These are phyloP conservation scores for Coniosporium tulheliwenetii DNA, from an alignment of 2,329 filamentous ascomycete genomes.

Conservation along the genomic window DNA sequence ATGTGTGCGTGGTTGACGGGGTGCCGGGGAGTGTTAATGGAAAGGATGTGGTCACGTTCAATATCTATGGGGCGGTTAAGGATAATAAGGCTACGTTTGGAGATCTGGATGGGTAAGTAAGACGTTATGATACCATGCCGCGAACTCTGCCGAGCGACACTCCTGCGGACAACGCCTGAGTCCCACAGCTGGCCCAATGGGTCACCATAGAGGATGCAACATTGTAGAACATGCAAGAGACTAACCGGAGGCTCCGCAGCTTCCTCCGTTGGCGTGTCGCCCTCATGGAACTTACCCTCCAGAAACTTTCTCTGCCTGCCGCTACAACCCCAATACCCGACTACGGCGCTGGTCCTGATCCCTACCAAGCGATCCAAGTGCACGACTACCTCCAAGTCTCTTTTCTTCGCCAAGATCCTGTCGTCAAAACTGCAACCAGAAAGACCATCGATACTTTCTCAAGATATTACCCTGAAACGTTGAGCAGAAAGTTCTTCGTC, in stretches of 20 bases:
- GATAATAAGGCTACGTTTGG: slow-evolving; percentile 69
- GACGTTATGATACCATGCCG: neutral
- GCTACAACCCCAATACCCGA: slow-evolving; percentile 59
- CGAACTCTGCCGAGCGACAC: neutral
- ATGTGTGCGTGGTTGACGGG: slow-evolving; percentile 54
- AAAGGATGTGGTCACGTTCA: slow-evolving; percentile 69
- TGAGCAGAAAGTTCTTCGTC: slow-evolving; percentile 88
- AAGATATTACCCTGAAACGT: slow-evolving; percentile 74
- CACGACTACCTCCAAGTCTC: slow-evolving; percentile 85
- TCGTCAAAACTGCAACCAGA: slow-evolving; percentile 59
- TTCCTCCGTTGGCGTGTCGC: slow-evolving; percentile 84
- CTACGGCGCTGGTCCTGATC: slow-evolving; percentile 49
- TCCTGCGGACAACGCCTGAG: neutral
- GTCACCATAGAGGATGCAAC: too few species aligned
- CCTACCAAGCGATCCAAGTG: slow-evolving; percentile 81
- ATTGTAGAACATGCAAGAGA: too few species aligned
- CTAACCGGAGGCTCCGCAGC: slow-evolving; percentile 25
- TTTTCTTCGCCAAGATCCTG: slow-evolving; percentile 68
- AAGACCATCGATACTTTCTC: slow-evolving; percentile 72
- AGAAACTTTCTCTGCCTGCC: slow-evolving; percentile 52
- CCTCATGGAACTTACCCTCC: slow-evolving; percentile 75
- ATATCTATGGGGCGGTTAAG: slow-evolving; percentile 82
- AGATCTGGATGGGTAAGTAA: slow-evolving; percentile 37
- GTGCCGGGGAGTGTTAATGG: slow-evolving; percentile 35
- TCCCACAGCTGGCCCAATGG: too few species aligned